Evolutionary conservation across 805 yeast species (phyloP).

Genomic region (Brettanomyces bruxellensis): DNA sequence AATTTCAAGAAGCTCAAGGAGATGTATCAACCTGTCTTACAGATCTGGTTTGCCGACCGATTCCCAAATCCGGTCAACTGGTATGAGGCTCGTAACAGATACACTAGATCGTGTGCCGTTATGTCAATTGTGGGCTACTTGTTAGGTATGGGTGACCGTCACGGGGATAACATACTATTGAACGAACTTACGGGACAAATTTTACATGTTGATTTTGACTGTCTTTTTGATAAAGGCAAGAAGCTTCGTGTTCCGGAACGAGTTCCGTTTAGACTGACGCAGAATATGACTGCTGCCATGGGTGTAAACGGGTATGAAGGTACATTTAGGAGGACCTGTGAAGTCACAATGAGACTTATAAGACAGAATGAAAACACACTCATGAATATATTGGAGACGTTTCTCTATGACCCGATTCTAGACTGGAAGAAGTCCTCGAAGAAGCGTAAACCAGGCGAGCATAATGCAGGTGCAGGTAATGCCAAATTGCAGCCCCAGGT

Average conservation of each 20-base stretch:
- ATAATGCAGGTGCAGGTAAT: conserved; percentile 24
- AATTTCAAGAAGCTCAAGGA: conserved; percentile 26
- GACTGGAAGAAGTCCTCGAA: conserved; percentile 47
- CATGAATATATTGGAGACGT: conserved; percentile 87
- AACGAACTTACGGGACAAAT: conserved; percentile 68
- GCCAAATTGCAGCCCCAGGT: conserved; percentile 43
- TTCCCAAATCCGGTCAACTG: conserved; percentile 87
- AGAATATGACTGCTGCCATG: conserved; percentile 75
- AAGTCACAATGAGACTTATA: conserved; percentile 65
- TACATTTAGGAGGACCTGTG: conserved; percentile 74
- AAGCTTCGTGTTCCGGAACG: conserved; percentile 75
- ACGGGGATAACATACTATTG: conserved; percentile 82
- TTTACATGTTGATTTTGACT: conserved; percentile 93
- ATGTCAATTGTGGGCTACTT: conserved; percentile 97
- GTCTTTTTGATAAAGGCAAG: conserved; percentile 82
- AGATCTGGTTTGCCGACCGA: conserved; percentile 80
- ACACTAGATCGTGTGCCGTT: conserved; percentile 77
- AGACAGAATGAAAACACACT: conserved; percentile 74
- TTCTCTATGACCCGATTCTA: conserved; percentile 84
- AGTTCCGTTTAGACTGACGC: conserved; percentile 90
- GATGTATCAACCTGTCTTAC: conserved; percentile 59
- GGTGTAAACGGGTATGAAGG: conserved; percentile 91
- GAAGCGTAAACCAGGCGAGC: conserved; percentile 19
- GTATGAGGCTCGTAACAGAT: conserved; percentile 71
- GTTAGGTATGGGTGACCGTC: conserved; percentile 93